Conservation (phyloP, 164 flowering plant genomes). For the Amborella trichopoda region DNA sequence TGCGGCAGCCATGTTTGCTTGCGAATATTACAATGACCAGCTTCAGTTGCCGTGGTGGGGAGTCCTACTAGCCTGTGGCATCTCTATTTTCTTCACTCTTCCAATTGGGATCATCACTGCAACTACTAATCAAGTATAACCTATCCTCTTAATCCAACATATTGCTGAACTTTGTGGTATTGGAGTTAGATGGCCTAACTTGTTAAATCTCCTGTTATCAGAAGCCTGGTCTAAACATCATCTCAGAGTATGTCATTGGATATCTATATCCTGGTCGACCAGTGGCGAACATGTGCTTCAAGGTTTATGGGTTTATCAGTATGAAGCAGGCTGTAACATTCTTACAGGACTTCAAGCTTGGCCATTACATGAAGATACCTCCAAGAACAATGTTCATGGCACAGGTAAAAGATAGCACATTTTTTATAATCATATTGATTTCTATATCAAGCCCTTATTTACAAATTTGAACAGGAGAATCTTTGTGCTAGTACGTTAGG, state of each 20-base stretch:
- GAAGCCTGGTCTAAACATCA: slow-evolving; percentile 68
- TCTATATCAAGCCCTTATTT: too few species aligned
- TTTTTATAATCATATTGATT: not conserved
- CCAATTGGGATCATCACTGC: slow-evolving; percentile 88
- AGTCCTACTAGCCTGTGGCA: slow-evolving; percentile 53
- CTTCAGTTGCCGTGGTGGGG: slow-evolving; percentile 96
- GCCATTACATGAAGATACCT: slow-evolving; percentile 96
- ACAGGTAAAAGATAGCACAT: slow-evolving; percentile 35
- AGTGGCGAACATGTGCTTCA: slow-evolving; percentile 89
- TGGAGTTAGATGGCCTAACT: too few species aligned
- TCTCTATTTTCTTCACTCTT: slow-evolving; percentile 76
- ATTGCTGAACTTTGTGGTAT: too few species aligned
- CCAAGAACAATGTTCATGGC: slow-evolving; percentile 90
- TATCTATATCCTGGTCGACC: slow-evolving; percentile 75
- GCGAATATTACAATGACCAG: slow-evolving; percentile 54
- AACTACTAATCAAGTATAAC: slow-evolving; percentile 66
- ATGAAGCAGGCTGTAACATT: slow-evolving; percentile 73
- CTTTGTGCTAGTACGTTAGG: too few species aligned
- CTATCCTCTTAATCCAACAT: too few species aligned
- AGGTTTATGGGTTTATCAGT: slow-evolving; percentile 81
- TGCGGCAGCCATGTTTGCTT: slow-evolving; percentile 45
- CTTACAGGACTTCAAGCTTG: slow-evolving; percentile 88
- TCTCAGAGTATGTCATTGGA: slow-evolving; percentile 73
- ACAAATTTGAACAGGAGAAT: too few species aligned
- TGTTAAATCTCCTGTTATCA: too few species aligned